These are phyloP conservation scores for Monilinia fructicola DNA, from an alignment of 2,329 filamentous ascomycete genomes.

Conservation along the genomic window DNA sequence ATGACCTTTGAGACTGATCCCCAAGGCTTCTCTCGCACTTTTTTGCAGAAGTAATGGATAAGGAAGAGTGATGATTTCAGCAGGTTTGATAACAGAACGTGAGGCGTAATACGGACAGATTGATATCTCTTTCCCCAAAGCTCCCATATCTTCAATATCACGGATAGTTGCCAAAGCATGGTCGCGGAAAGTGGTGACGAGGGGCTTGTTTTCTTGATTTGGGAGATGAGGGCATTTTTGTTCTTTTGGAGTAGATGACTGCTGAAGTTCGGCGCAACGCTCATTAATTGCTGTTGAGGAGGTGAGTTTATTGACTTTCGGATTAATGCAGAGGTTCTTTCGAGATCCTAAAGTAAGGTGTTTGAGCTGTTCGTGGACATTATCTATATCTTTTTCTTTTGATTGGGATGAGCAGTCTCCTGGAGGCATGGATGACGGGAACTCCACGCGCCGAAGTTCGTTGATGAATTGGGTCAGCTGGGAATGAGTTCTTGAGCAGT, in stretches of 20 bases:
- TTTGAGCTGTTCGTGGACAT: slow-evolving; percentile 56
- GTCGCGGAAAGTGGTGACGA: slow-evolving; percentile 81
- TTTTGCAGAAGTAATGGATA: slow-evolving; percentile 89
- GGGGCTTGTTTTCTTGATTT: slow-evolving; percentile 68
- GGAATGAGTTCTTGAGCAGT: slow-evolving; percentile 72
- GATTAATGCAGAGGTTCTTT: slow-evolving; percentile 82
- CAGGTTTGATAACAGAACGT: slow-evolving; percentile 73
- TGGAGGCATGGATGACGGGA: slow-evolving; percentile 57
- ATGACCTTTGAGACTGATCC: slow-evolving; percentile 81
- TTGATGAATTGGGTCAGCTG: slow-evolving; percentile 69
- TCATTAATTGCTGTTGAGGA: slow-evolving; percentile 86
- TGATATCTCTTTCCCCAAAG: slow-evolving; percentile 72
- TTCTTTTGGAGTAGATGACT: slow-evolving; percentile 59
- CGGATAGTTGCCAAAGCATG: slow-evolving; percentile 78
- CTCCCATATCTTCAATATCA: slow-evolving; percentile 88
- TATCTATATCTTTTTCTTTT: slow-evolving; percentile 19
- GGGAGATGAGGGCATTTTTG: slow-evolving; percentile 76
- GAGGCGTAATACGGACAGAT: slow-evolving; percentile 98
- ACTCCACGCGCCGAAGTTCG: slow-evolving; percentile 61
- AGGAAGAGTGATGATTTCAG: slow-evolving; percentile 88
- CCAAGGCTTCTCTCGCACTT: slow-evolving; percentile 81
- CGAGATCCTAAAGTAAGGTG: slow-evolving; percentile 68
- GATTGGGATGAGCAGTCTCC: slow-evolving; percentile 39
- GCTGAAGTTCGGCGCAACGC: slow-evolving; percentile 84
- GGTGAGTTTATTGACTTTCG: slow-evolving; percentile 68